Percentiles rank a stretch among this genome's conserved stretches.
These are phyloP conservation scores for Magnolia changhungtana DNA, from an alignment of 164 flowering plant genomes.

Conservation along the genomic window DNA sequence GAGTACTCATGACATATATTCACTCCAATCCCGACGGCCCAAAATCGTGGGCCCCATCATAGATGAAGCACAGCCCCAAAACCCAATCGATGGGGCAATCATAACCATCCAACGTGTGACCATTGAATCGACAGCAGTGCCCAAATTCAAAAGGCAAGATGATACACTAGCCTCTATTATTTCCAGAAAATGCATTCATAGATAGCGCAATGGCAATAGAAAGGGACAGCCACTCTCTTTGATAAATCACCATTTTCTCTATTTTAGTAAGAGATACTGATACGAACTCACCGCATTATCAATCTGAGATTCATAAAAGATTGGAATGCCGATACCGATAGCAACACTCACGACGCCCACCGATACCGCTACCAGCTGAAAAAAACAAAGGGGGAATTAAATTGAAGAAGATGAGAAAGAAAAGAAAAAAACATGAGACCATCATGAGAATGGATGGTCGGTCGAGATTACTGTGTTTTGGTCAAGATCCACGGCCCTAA, in stretches of 20 bases:
- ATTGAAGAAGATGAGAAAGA: background rate
- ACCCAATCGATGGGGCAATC: background rate
- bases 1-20: background rate
- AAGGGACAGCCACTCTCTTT: background rate
- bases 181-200: background rate
- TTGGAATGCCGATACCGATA: slow-evolving; percentile 86
- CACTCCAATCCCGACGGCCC: background rate
- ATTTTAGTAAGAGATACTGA: background rate
- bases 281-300: slow-evolving; percentile 67
- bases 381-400: background rate
- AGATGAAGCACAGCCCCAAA: background rate
- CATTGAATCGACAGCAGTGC: background rate
- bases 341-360: slow-evolving; percentile 90
- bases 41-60: background rate
- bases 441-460: no score
- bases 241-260: background rate
- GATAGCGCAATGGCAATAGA: background rate
- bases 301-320: slow-evolving; percentile 87
- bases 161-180: background rate
- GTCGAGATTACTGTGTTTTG: slow-evolving; percentile 28
- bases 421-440: background rate
- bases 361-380: slow-evolving; percentile 72
- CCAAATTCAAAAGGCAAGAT: background rate
- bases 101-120: background rate
- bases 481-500: slow-evolving; percentile 32